Conservation (phyloP, 78 protist genomes). For the Dictyostelium purpureum region DNA sequence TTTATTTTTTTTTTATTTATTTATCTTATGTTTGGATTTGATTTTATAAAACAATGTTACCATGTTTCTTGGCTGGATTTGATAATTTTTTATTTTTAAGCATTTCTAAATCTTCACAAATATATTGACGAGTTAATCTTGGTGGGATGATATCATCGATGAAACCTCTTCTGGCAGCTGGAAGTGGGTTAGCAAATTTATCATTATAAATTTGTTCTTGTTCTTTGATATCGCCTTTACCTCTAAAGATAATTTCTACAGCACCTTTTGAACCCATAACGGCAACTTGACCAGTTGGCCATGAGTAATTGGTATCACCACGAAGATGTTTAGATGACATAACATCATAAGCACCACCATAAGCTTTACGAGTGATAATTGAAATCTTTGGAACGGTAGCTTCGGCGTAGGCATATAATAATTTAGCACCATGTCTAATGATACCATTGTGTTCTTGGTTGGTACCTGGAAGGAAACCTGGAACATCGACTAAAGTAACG, state of each 20-base stretch:
- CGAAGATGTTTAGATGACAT: slow-evolving; percentile 98
- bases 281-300: slow-evolving; percentile 99
- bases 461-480: slow-evolving; percentile 98
- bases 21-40: too few relatives aligned
- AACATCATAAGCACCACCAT: slow-evolving; percentile 99
- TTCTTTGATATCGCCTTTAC: slow-evolving; percentile 80
- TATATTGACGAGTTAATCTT: slow-evolving; percentile 63
- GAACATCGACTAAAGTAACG: slow-evolving; percentile 98
- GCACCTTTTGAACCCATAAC: slow-evolving; percentile 99
- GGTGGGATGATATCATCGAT: slow-evolving; percentile 97
- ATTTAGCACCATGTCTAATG: slow-evolving; percentile 99
- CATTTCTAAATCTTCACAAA: slow-evolving; percentile 93
- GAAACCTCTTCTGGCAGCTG: slow-evolving; percentile 97
- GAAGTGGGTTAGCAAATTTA: slow-evolving; percentile 95
- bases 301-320: slow-evolving; percentile 98
- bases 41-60: slow-evolving; percentile 88
- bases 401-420: slow-evolving; percentile 99
- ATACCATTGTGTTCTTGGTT: slow-evolving; percentile 96
- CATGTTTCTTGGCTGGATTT: slow-evolving; percentile 95
- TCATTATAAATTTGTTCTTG: slow-evolving; percentile 86
- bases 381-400: slow-evolving; percentile 98
- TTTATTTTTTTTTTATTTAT: neutral
- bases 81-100: slow-evolving; percentile 85
- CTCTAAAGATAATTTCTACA: slow-evolving; percentile 95
- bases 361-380: slow-evolving; percentile 98